Percentiles rank a stretch among this genome's conserved stretches.
Conservation (phyloP, 1,284 basidiomycete species). For the Ganoderma meredithae region DNA sequence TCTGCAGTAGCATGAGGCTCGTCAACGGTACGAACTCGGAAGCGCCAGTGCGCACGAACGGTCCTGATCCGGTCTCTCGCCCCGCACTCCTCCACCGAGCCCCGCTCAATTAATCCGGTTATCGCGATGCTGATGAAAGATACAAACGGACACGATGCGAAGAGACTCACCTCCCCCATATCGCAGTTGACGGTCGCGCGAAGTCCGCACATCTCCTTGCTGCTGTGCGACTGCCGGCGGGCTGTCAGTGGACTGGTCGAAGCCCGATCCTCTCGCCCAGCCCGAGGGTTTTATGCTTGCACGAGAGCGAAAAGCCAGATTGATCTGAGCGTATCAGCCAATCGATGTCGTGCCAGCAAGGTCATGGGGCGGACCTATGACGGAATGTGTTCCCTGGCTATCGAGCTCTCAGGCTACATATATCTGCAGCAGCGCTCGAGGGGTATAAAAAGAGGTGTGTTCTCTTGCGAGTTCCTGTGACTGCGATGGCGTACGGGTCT, state of each 20-base stretch:
- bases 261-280: not conserved
- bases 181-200: conserved; percentile 67
- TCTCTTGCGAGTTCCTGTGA: no score
- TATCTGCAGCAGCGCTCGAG: not conserved
- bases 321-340: not conserved
- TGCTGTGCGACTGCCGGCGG: not conserved
- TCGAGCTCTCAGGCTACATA: not conserved
- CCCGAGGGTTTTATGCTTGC: not conserved
- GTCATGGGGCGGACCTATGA: not conserved
- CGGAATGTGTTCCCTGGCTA: not conserved
- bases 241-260: not conserved
- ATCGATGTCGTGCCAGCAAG: not conserved
- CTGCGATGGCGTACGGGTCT: no score
- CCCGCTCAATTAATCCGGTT: not conserved
- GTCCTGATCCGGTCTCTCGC: not conserved
- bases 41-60: not conserved
- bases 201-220: conserved; percentile 17
- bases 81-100: no score
- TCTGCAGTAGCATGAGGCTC: no score
- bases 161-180: conserved; percentile 61
- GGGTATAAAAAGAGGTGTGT: no score
- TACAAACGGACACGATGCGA: not conserved
- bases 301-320: not conserved
- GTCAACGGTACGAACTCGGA: not conserved
- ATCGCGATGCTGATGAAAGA: not conserved